Percentiles rank a stretch among this genome's conserved stretches.
Evolutionary conservation across 2,329 filamentous ascomycete genomes (phyloP).

Genomic region (Colletotrichum sp.): DNA sequence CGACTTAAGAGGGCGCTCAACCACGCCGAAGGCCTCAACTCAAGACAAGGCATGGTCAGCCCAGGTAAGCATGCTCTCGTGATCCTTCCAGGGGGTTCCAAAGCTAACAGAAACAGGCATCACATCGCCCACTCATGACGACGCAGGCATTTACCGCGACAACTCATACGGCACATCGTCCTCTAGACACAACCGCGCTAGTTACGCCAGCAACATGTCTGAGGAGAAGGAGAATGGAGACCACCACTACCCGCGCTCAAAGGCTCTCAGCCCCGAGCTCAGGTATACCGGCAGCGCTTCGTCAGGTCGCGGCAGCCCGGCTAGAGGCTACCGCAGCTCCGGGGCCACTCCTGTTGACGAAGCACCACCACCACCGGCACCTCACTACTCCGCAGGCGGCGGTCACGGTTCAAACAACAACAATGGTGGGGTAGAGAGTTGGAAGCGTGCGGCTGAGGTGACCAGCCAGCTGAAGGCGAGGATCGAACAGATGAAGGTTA

Average conservation of each 20-base stretch:
- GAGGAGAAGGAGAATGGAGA: conserved; percentile 81
- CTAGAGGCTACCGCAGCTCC: conserved; percentile 55
- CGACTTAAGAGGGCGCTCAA: conserved; percentile 87
- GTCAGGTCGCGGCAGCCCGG: conserved; percentile 65
- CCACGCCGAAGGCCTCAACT: conserved; percentile 59
- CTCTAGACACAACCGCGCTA: conserved; percentile 57
- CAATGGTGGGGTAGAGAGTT: conserved; percentile 75
- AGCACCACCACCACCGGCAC: not conserved
- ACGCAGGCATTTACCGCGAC: conserved; percentile 65
- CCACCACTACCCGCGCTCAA: conserved; percentile 50
- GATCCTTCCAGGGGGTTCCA: not conserved
- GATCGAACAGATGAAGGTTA: conserved; percentile 97
- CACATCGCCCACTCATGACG: conserved; percentile 61
- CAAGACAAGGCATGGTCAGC: conserved; percentile 28
- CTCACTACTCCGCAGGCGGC: conserved; percentile 19
- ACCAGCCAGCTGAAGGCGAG: conserved; percentile 96
- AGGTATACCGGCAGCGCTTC: conserved; percentile 57
- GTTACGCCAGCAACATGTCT: conserved; percentile 69
- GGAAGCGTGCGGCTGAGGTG: conserved; percentile 96
- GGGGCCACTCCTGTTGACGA: conserved; percentile 22
- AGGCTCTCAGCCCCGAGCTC: conserved; percentile 58
- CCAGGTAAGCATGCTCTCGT: conserved; percentile 24
- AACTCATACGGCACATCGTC: conserved; percentile 31
- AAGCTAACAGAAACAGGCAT: conserved; percentile 34
- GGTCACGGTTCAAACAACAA: conserved; percentile 44